Conservation (phyloP, 208 protist genomes). For the Tritrichomonas musculus region DNA sequence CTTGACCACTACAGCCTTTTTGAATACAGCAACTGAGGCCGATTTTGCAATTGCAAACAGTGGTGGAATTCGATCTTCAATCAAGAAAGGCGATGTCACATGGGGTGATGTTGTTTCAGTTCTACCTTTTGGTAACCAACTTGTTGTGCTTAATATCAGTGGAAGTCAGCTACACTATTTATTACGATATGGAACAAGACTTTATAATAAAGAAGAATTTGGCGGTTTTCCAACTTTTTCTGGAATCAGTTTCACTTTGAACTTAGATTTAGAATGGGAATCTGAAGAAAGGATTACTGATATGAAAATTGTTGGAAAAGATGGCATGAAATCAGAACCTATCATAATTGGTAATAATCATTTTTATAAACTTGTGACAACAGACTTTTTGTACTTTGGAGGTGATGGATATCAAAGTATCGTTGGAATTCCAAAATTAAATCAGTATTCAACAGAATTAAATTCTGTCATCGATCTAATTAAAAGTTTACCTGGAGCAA, state of each 20-base stretch:
- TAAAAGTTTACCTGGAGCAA: too few relatives aligned
- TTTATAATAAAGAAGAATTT: not conserved
- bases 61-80: not conserved
- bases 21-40: not conserved
- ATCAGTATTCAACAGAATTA: too few relatives aligned
- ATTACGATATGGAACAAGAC: not conserved
- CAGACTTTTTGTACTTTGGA: not conserved
- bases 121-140: not conserved
- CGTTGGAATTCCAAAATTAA: not conserved
- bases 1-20: not conserved
- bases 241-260: not conserved
- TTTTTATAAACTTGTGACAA: not conserved
- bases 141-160: not conserved
- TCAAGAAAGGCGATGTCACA: not conserved
- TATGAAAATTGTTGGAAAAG: not conserved
- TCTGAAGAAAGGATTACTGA: not conserved
- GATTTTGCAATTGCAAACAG: not conserved
- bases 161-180: not conserved
- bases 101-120: not conserved
- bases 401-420: not conserved
- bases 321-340: not conserved
- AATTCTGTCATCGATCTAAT: too few relatives aligned
- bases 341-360: not conserved
- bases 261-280: not conserved
- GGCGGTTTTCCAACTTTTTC: not conserved